Evolutionary conservation across 306 rosid species (phyloP).

Genomic region (Inga laurina): DNA sequence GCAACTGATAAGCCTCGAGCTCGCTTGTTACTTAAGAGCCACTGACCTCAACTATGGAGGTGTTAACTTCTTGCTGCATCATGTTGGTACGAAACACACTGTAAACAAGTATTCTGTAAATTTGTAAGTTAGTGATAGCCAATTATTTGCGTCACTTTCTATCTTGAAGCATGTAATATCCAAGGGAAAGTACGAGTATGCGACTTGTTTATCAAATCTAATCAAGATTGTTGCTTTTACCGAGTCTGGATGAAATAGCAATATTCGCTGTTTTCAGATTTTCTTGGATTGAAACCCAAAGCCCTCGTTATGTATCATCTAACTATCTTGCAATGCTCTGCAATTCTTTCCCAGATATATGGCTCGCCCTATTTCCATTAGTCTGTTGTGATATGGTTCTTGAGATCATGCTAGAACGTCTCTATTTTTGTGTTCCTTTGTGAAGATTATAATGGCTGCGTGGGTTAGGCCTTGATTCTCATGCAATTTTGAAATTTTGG

Average conservation of each 20-base stretch:
- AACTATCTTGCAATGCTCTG: background rate
- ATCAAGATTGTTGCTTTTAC: background rate
- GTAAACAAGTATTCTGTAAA: conserved; percentile 45
- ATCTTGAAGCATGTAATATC: background rate
- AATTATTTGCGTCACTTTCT: background rate
- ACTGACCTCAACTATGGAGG: conserved; percentile 26
- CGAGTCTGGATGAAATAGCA: background rate
- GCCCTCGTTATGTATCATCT: background rate
- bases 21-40: conserved; percentile 25
- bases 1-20: conserved; percentile 36
- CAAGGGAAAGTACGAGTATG: background rate
- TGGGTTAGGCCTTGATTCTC: background rate
- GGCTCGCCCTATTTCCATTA: too few species aligned
- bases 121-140: conserved; percentile 31
- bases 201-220: background rate
- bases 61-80: conserved; percentile 34
- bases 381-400: background rate
- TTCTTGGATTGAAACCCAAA: background rate
- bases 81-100: conserved; percentile 33
- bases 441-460: too few species aligned
- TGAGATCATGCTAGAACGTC: background rate
- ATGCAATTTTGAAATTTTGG: background rate
- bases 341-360: too few species aligned
- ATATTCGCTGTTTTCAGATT: background rate
- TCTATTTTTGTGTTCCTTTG: too few species aligned